phyloP scores from a whole-genome alignment of 2,329 filamentous ascomycete genomes.

The Dothideomycetes sp. region DNA sequence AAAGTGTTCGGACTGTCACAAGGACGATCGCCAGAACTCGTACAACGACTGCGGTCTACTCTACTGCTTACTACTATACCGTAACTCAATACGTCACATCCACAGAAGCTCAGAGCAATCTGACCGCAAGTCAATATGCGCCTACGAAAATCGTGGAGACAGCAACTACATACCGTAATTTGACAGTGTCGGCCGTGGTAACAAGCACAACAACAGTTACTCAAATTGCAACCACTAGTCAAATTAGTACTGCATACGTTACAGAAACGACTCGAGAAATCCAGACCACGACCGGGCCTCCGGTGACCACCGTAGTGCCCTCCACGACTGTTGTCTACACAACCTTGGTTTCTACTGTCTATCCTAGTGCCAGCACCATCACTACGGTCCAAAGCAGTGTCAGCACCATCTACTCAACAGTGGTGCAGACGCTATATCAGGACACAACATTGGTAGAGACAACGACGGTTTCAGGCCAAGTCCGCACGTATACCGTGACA shows the following conservation, averaged over 20 bases:
- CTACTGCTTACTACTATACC: neutral
- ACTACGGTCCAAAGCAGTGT: neutral
- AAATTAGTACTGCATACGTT: neutral
- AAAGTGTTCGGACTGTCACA: neutral
- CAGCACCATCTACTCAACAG: neutral
- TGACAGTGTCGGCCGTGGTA: neutral
- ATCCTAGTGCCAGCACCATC: slow-evolving; percentile 2
- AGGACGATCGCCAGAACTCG: neutral
- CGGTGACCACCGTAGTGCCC: neutral
- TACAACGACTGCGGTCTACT: neutral
- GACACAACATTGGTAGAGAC: neutral
- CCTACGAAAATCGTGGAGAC: slow-evolving; percentile 2
- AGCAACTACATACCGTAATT: neutral
- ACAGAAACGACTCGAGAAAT: neutral
- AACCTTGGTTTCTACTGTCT: neutral
- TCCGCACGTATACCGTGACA: neutral
- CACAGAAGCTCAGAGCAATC: neutral
- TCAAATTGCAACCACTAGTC: neutral
- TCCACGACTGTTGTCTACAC: no score
- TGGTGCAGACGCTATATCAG: neutral
- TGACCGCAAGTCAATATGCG: neutral
- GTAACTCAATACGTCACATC: neutral
- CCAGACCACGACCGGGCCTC: neutral
- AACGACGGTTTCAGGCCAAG: neutral
- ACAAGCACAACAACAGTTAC: neutral